Evolutionary conservation across 2,329 filamentous ascomycete genomes (phyloP), one percentile per base, ranked within the genome.

Genomic region (Penicillium sp.): DNA sequence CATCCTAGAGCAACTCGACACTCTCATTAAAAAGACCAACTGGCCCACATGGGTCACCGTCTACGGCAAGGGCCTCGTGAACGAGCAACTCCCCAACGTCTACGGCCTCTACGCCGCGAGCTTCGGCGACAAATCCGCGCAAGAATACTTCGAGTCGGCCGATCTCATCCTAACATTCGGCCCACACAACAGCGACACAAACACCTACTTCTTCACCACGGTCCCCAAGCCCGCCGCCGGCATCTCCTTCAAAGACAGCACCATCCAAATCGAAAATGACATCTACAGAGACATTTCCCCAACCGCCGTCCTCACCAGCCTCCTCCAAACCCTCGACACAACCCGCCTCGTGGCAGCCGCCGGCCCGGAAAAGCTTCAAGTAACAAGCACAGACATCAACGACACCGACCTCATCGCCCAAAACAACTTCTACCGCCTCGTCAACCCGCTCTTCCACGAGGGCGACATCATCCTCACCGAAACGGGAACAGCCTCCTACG

Each of bases 241-340:
- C 1, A 91, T 96, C 69, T 89, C 94, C 67, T 88, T 96, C 70
- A 90, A 95, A 77, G 90, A 87, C 72, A 87, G 85, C 60, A 84
- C 86, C 65, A 87, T 90, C 68, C 85, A 86, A 55, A 90, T 96
- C 47, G 83, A 89, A 54, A 92, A 91, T 75, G 90, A 90, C 0
- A 87, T 90, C 66, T 96, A 94, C 72, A 89, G 90, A 0, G 87
- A 88, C 49, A 83, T 95, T 8, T 83, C 86, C 60, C 93, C 95
- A 88, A 87, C 87, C 60, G 88, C 89, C 52, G 90, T 96, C 17
- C 82, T 97, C 37, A 83, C 82, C 61, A 91, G 91, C 72, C 75
- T 96, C 22, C 83, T 88, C 34, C 77, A 86, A 11, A 81, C 82
- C 42, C 81, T 94, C 53, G 84, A 83, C 51, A 78, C 83, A 34